A percentile compares a stretch with the other conserved stretches of the same genome.
Conservation (phyloP, 257 asterid genomes). For the Ehretia macrophylla region DNA sequence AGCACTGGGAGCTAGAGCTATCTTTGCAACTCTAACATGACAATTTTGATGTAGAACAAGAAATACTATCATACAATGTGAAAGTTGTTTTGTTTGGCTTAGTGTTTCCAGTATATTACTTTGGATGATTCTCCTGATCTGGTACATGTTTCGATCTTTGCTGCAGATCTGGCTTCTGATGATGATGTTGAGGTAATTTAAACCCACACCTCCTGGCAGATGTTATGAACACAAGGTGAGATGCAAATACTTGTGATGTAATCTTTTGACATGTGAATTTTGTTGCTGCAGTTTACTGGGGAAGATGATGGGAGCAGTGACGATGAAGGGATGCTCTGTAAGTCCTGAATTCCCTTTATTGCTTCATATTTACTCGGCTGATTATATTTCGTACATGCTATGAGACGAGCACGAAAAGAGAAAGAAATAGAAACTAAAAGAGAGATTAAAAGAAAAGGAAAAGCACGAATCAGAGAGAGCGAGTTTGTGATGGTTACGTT, state of each 20-base stretch:
- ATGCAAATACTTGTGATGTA: slow-evolving; percentile 3
- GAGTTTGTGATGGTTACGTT: background rate
- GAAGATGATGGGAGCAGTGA: slow-evolving; percentile 70
- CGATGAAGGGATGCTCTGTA: slow-evolving; percentile 91
- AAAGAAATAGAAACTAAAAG: no score
- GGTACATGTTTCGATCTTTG: slow-evolving; percentile 13
- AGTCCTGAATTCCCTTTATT: slow-evolving; percentile 29
- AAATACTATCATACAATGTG: no score
- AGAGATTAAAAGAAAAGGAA: no score
- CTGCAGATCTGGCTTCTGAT: slow-evolving; percentile 62
- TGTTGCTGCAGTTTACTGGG: slow-evolving; percentile 43
- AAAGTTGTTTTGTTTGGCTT: no score
- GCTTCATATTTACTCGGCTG: slow-evolving; percentile 20
- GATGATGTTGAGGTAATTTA: slow-evolving; percentile 53
- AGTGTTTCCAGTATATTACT: no score
- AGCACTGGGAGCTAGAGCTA: no score
- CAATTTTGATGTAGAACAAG: no score
- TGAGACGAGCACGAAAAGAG: no score
- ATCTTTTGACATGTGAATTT: slow-evolving; percentile 18
- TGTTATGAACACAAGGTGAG: slow-evolving; percentile 3
- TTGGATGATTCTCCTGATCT: no score
- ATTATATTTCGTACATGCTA: background rate
- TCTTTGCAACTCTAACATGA: no score
- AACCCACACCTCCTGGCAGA: slow-evolving; percentile 9
- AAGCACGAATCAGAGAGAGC: background rate